Percentiles rank a stretch among this genome's conserved stretches.
phyloP scores from a whole-genome alignment of 2,329 filamentous ascomycete species.

The Aureobasidium sp. region DNA sequence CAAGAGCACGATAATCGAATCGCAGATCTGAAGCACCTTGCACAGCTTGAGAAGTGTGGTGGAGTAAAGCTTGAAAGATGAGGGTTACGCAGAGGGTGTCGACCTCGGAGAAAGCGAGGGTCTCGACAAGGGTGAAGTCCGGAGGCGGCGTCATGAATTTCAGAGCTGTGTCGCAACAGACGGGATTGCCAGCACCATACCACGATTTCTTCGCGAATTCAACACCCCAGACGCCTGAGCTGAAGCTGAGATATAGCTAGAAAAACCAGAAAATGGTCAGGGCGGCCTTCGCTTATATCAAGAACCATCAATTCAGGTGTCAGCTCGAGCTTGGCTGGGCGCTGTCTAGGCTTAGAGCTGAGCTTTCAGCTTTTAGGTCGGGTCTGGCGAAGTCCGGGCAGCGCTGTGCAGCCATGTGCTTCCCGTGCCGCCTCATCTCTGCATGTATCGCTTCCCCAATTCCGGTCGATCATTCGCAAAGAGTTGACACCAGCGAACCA shows the following conservation, averaged over 20 bases:
- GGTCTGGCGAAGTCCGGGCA: neutral
- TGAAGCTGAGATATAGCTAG: slow-evolving; percentile 1
- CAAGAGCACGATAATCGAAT: slow-evolving; percentile 1
- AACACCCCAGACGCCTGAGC: neutral
- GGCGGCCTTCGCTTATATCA: neutral
- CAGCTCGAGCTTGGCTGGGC: neutral
- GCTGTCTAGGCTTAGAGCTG: neutral
- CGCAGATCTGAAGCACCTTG: slow-evolving; percentile 6
- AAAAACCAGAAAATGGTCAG: neutral
- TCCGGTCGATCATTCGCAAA: neutral
- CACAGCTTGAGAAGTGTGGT: neutral
- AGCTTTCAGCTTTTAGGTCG: neutral
- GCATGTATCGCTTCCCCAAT: slow-evolving; percentile 3
- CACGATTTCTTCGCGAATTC: neutral
- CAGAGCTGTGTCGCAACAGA: neutral
- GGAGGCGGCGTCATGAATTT: slow-evolving; percentile 5
- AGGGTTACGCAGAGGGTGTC: neutral
- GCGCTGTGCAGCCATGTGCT: neutral
- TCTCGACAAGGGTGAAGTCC: neutral
- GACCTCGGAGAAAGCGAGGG: neutral
- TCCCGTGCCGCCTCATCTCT: neutral
- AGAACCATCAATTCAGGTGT: neutral
- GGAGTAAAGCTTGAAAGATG: neutral
- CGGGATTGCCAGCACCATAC: neutral
- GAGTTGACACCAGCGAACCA: slow-evolving; percentile 1